These are phyloP conservation scores for Stagonosporopsis rhizophila DNA, from an alignment of 2,329 filamentous ascomycete genomes.

Conservation along the genomic window DNA sequence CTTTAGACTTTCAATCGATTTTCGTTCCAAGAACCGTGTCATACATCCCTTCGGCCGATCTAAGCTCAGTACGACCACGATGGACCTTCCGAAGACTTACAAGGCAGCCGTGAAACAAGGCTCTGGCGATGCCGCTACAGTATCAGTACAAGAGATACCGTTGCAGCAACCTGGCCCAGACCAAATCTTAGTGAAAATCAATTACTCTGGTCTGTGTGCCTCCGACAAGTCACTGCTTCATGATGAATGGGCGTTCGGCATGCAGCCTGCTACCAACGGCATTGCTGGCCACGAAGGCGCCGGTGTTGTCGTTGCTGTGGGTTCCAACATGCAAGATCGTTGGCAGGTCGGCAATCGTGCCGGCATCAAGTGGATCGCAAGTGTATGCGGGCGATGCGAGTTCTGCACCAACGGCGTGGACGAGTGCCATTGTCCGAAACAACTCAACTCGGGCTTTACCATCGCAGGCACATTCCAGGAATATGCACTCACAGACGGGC, in stretches of 20 bases:
- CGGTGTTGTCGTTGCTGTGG: slow-evolving; percentile 74
- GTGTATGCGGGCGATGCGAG: slow-evolving; percentile 78
- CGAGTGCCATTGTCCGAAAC: slow-evolving; percentile 54
- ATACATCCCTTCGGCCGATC: slow-evolving; percentile 13
- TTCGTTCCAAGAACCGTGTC: neutral
- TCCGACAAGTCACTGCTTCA: slow-evolving; percentile 55
- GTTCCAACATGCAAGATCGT: slow-evolving; percentile 76
- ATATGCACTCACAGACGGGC: slow-evolving; percentile 53
- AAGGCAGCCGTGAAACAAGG: slow-evolving; percentile 48
- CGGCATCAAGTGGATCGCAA: slow-evolving; percentile 61
- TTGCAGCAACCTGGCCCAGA: slow-evolving; percentile 54
- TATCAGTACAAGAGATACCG: slow-evolving; percentile 40
- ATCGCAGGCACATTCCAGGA: slow-evolving; percentile 53
- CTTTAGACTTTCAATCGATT: neutral
- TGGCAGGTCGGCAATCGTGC: slow-evolving; percentile 62
- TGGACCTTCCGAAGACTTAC: slow-evolving; percentile 44
- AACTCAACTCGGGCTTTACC: slow-evolving; percentile 71
- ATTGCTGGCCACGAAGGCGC: slow-evolving; percentile 79
- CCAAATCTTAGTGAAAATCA: slow-evolving; percentile 64
- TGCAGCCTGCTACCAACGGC: slow-evolving; percentile 74
- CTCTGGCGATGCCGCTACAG: slow-evolving; percentile 23
- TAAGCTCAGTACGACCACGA: slow-evolving; percentile 15
- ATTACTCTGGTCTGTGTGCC: slow-evolving; percentile 64
- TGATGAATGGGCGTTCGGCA: slow-evolving; percentile 45
- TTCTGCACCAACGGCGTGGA: slow-evolving; percentile 73